phyloP scores from a whole-genome alignment of 2,329 filamentous ascomycete species.

The Cladorrhinum sp. region DNA sequence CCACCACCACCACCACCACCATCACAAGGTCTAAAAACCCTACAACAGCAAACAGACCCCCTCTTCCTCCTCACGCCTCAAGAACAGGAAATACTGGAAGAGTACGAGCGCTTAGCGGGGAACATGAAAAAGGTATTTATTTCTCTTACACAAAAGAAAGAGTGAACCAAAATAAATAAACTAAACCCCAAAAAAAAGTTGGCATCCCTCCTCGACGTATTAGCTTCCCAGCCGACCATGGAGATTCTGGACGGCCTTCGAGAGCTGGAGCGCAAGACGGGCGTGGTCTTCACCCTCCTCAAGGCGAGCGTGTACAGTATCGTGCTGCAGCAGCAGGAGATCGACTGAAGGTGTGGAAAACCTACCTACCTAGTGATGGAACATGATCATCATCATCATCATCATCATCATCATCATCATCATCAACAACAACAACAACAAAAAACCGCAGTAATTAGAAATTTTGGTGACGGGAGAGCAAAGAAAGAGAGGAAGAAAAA shows the following conservation, averaged over 20 bases:
- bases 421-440: too few species aligned
- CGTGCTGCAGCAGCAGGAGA: slow-evolving; percentile 97
- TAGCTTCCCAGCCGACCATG: slow-evolving; percentile 68
- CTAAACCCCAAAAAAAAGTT: too few species aligned
- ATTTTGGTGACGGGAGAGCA: neutral
- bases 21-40: neutral
- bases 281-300: slow-evolving; percentile 88
- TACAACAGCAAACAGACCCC: slow-evolving; percentile 43
- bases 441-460: neutral
- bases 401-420: neutral
- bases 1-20: neutral
- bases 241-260: slow-evolving; percentile 84
- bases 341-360: slow-evolving; percentile 65
- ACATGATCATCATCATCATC: neutral
- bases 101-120: slow-evolving; percentile 81
- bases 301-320: slow-evolving; percentile 99
- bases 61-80: slow-evolving; percentile 76
- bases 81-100: slow-evolving; percentile 91
- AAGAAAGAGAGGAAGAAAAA: too few species aligned
- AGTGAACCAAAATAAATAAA: neutral
- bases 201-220: slow-evolving; percentile 57
- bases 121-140: slow-evolving; percentile 80
- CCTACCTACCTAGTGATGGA: neutral
- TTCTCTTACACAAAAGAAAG: neutral
- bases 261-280: slow-evolving; percentile 89